Evolutionary conservation across 2,329 filamentous ascomycete species (phyloP).

Genomic region (Talaromyces sp.): DNA sequence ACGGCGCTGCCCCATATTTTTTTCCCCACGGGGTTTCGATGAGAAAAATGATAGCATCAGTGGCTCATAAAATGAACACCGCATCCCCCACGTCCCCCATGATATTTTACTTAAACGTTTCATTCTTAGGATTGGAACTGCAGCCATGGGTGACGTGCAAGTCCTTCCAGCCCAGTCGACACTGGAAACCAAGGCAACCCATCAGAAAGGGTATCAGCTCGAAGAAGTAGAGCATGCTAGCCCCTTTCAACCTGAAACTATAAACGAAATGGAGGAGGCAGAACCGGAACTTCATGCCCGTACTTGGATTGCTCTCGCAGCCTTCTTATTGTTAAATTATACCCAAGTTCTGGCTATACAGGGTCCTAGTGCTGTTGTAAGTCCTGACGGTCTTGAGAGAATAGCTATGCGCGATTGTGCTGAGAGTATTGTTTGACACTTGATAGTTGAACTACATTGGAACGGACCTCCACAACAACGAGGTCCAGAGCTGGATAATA

Average conservation of each 20-base stretch:
- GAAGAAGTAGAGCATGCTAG: neutral
- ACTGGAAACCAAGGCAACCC: neutral
- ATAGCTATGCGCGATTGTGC: no score
- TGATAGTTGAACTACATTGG: neutral
- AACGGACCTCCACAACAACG: neutral
- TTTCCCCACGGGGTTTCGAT: neutral
- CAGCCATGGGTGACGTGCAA: neutral
- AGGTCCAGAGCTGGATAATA: neutral
- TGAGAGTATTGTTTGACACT: neutral
- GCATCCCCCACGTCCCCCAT: no score
- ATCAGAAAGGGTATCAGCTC: neutral
- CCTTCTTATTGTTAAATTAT: slow-evolving; percentile 1
- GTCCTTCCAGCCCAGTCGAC: neutral
- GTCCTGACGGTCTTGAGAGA: neutral
- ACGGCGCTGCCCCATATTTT: neutral
- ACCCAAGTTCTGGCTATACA: neutral
- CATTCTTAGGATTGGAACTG: neutral
- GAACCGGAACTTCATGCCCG: neutral
- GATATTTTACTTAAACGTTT: no score
- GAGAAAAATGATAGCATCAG: neutral
- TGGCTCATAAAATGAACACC: neutral
- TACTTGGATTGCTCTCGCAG: neutral
- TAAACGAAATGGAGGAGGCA: neutral
- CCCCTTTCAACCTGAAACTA: neutral
- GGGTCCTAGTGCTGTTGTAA: neutral